Base-by-base conservation (phyloP, 2,329 filamentous ascomycete species). In the Phaeosphaeriaceae sp. region DNA sequence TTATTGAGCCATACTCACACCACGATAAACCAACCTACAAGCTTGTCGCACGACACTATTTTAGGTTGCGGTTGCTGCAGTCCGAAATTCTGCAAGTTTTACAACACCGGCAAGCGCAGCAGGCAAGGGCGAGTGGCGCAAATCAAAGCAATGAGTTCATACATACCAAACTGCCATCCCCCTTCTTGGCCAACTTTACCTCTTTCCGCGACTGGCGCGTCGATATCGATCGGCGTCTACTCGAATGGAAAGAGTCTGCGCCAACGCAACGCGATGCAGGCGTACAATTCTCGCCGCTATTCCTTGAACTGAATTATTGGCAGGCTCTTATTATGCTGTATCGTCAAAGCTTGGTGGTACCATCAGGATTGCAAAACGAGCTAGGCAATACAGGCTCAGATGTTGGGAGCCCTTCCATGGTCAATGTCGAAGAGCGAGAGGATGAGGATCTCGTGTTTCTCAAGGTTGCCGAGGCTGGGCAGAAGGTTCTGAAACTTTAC, bases 281-380 rank as follows among this genome's bases (percentile, higher is more conserved):
- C 1, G 94, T 97, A 2, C 86, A 86, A 3, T 97, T 97, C 70
- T 92, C 89, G 0, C 86, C 90, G 1, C 88, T 96, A 47, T 96
- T 97, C 64, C 76, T 97, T 4, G 91, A 97, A 64, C 81, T 97
- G 52, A 97, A 97, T 72, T 97, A 97, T 74, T 97, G 93, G 92
- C 93, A 97, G 71, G 91, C 92, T 3, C 87, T 97, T 52, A 95
- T 97, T 60, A 92, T 97, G 87, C 83, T 97, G 16, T 97, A 97
- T 71, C 83, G 93, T 46, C 93, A 96, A 73, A 94, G 92, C 71
- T 75, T 96, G 53, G 88, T 90, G 40, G 90, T 96, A 15, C 93
- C 93, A 1, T 85, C 88, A 33, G 86, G 92, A 66, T 86, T 97
- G 49, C 90, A 92, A 45, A 86, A 86, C 45, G 93, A 97, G 74